Evolutionary conservation across 441 rosid genomes (phyloP), one percentile per base, ranked within the genome.

Genomic region (Geranium incanum): DNA sequence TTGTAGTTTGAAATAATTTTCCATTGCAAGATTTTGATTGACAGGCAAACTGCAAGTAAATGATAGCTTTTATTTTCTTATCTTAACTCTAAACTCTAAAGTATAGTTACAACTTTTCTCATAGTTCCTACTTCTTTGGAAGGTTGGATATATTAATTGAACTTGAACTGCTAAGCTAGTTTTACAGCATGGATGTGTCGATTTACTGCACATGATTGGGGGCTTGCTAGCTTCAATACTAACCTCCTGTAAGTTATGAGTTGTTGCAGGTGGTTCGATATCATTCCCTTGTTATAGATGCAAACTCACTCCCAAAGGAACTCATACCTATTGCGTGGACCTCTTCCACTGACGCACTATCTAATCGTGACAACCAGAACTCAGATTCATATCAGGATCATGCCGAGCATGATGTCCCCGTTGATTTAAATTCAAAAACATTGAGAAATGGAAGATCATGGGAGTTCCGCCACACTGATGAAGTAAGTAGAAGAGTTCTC

Each of bases 241-340:
- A 68, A 65, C 70, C 37, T 76, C 70, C 36, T 73, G 69, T 76
- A 66, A 71, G 57, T 67, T 69, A 4, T 76, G 62, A 23, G 68
- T 70, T 50, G 33, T 69, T 72, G 48, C 85, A 94, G 99, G 97
- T 90, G 59, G 99, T 95, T 73, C 88, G 97, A 69, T 95, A 92
- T 77, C 97, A 95, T 88, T 95, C 99, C 3, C 95, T 95, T 59
- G 78, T 92, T 71, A 78, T 95, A 76, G 96, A 89, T 81, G 78
- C 84, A 62, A 86, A 89, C 68, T 84, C 98, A 59, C 89, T 92
- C 70, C 99, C 97, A 23, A 76, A 88, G 73, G 97, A 89, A 68
- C 88, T 95, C 67, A 18, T 86, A 79, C 97, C 98, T 62, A 84
- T 90, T 83, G 97, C 99, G 19, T 95, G 97, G 99, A 82, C 96